Base-by-base conservation (phyloP, 176 grass and related monocot genomes). In the Poa pratensis region DNA sequence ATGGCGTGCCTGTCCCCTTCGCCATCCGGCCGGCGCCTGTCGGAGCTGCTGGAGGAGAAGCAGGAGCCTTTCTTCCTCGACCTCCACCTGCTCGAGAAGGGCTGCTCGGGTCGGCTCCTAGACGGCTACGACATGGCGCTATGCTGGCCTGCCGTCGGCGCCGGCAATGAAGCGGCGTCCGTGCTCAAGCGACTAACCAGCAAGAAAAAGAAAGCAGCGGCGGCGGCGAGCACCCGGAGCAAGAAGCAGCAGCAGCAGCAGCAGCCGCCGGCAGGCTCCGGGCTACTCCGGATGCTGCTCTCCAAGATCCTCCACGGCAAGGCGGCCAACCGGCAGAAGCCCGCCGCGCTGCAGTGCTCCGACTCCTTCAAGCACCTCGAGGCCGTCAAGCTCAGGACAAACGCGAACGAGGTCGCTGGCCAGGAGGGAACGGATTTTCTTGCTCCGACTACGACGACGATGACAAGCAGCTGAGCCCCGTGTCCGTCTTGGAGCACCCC, bases 31-130 rank as follows among this genome's bases (percentile, higher is more conserved):
- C 67, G 90, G 75, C 90, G 91, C 19, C 91, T 99, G 14, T 92
- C 85, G 28, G 91, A 99, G 86, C 84, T 99, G 39, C 91, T 99
- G 32, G 86, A 96, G 75, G 91, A 99, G 77, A 74, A 88, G 82
- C 96, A 99, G 87, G 96, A 99, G 79, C 96, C 96, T 0, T 99
- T 99, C 88, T 72, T 63, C 68, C 82, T 99, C 0, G 91, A 99
- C 54, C 40, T 91, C 1, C 94, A 99, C 85, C 96, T 99, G 12
- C 63, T 92, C 12, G 96, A 99, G 85, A 92, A 92, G 49, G 96
- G 96, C 3, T 92, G 88, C 86, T 84, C 86, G 4, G 34, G 76
- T 13, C 73, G 72, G 37, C 62, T 94, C 80, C 80, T 94, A 49
- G 86, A 93, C 9, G 61, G 76, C 51, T 89, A 95, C 55, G 79